These are phyloP conservation scores for Hanseniaspora mollemarum DNA, from an alignment of 805 yeast species.

Conservation along the genomic window DNA sequence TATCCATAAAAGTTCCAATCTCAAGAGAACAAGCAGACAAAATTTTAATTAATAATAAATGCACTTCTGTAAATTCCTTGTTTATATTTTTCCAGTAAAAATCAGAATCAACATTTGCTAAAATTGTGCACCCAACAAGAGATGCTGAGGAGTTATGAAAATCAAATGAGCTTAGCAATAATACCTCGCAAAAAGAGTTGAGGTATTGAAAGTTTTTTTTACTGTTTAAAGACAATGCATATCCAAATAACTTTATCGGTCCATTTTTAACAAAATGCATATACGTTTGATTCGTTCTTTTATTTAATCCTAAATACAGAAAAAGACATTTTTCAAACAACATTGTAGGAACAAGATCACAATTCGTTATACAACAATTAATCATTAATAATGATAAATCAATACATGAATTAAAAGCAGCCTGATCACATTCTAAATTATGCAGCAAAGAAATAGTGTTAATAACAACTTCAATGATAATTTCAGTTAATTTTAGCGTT, in stretches of 20 bases:
- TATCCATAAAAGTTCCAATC: background rate
- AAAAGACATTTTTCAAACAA: conserved; percentile 4
- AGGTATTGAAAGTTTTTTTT: background rate
- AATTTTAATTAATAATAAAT: background rate
- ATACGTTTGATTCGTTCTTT: background rate
- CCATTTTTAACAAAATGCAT: background rate
- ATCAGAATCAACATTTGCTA: background rate
- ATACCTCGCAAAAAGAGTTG: conserved; percentile 5
- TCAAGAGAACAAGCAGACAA: background rate
- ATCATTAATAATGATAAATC: background rate
- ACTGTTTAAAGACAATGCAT: background rate
- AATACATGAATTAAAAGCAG: background rate
- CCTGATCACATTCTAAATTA: background rate
- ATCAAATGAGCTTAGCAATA: conserved; percentile 3
- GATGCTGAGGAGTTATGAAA: background rate
- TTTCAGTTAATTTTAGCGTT: background rate
- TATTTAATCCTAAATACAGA: background rate
- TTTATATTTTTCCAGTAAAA: background rate
- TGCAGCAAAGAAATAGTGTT: background rate
- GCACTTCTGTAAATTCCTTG: conserved; percentile 1
- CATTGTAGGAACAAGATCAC: background rate
- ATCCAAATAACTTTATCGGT: conserved; percentile 2
- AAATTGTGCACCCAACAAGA: background rate
- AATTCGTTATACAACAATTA: background rate
- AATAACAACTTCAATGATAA: background rate